Evolutionary conservation across 2,329 filamentous ascomycete genomes (phyloP).

Genomic region (Aureobasidium sp.): DNA sequence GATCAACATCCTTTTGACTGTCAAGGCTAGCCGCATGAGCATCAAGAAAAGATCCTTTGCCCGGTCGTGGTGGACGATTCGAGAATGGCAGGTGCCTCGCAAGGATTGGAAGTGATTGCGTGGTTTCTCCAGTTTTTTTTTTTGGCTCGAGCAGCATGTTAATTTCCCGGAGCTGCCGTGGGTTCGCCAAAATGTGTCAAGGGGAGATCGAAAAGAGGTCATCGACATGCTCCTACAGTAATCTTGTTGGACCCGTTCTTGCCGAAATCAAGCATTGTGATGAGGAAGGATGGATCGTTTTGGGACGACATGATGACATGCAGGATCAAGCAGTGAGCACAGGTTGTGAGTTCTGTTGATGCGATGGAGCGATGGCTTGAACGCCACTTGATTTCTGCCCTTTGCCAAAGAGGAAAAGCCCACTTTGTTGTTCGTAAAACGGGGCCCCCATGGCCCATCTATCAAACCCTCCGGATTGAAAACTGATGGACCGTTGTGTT

Average conservation of each 20-base stretch:
- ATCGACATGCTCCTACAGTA: background rate
- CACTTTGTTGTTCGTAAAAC: constrained; percentile 13
- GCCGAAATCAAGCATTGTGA: background rate
- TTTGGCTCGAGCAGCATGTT: background rate
- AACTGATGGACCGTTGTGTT: constrained; percentile 16
- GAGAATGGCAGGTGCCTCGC: background rate
- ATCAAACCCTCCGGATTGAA: constrained; percentile 3
- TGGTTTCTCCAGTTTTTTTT: constrained; percentile 12
- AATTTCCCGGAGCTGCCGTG: constrained; percentile 12
- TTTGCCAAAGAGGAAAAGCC: constrained; percentile 2
- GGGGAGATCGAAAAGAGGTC: background rate
- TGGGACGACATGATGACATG: constrained; percentile 4
- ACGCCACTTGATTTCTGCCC: constrained; percentile 7
- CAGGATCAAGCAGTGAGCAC: constrained; percentile 7
- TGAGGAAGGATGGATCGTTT: background rate
- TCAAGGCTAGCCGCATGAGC: constrained; percentile 10
- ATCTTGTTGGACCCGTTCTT: background rate
- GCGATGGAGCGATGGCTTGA: constrained; percentile 10
- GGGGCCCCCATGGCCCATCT: constrained; percentile 9
- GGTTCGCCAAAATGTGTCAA: constrained; percentile 4
- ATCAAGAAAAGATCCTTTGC: background rate
- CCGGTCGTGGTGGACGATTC: background rate
- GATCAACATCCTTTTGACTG: constrained; percentile 7
- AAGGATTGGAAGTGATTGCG: constrained; percentile 8
- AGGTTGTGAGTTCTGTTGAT: background rate